Evolutionary conservation across 2,329 filamentous ascomycete genomes (phyloP), one percentile per base, ranked within the genome.

Genomic region (Ophiognomonia clavigignenti-juglandacearum): DNA sequence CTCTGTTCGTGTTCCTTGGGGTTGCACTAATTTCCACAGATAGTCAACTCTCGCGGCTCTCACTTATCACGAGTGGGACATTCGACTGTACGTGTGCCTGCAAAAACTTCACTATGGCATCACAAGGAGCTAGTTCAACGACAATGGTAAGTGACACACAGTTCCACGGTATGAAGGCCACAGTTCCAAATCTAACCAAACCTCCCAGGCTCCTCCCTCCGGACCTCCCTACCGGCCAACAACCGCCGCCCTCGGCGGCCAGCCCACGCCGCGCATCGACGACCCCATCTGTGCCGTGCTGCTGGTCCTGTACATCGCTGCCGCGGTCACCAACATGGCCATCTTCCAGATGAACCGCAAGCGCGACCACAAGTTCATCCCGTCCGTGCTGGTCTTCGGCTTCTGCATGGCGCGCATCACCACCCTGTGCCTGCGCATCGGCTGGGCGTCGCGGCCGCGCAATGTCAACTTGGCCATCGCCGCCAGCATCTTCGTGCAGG

Each of bases 401-500:
- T 80, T 83, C 64, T 78, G 72, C 61, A 71, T 78, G 62, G 72
- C 74, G 20, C 73, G 79, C 39, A 73, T 72, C 53, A 61, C 64
- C 34, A 76, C 79, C 16, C 69, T 80, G 39, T 58, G 64, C 27
- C 63, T 78, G 55, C 73, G 76, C 47, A 74, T 79, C 54, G 74
- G 66, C 45, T 81, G 75, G 77, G 72, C 74, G 20, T 65, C 64
- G 32, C 55, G 65, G 27, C 69, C 71, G 1, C 53, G 37, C 45
- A 63, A 69, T 56, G 50, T 66, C 43, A 56, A 61, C 46, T 55
- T 80, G 47, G 71, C 69, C 57, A 74, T 82, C 50, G 80, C 83
- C 7, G 79, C 86, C 4, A 73, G 73, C 54, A 77, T 93, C 59
- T 82, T 93, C 57, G 78, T 88, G 48, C 79, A 82, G 37, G 83